Percentiles rank a stretch among this genome's conserved stretches.
phyloP scores from a whole-genome alignment of 176 grass and related monocot species.

The Triticum monococcum region DNA sequence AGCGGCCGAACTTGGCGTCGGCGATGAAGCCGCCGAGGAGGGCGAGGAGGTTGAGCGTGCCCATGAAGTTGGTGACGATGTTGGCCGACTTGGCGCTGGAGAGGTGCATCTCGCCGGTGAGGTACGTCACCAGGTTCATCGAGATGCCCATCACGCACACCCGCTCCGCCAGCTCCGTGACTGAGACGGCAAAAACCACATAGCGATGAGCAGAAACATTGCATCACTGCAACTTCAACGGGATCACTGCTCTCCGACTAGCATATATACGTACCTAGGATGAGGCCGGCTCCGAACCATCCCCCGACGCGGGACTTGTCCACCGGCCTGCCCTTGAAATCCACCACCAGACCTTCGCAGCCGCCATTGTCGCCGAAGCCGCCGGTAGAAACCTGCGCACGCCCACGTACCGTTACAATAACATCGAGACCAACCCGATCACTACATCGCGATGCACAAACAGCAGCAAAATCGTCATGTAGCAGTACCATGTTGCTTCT shows the following conservation, averaged over 20 bases:
- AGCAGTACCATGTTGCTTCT: slow-evolving; percentile 25
- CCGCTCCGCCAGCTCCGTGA: slow-evolving; percentile 55
- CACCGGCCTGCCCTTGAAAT: slow-evolving; percentile 51
- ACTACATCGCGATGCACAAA: background rate
- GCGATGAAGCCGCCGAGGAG: slow-evolving; percentile 64
- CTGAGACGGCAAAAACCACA: background rate
- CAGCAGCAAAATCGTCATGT: too few relatives aligned
- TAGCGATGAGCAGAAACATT: background rate
- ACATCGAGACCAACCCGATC: background rate
- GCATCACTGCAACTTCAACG: background rate
- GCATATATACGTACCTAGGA: slow-evolving; percentile 27
- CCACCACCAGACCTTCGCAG: slow-evolving; percentile 17
- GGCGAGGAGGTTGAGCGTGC: slow-evolving; percentile 68
- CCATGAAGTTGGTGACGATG: slow-evolving; percentile 70
- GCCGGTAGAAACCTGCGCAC: slow-evolving; percentile 37
- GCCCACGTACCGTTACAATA: background rate
- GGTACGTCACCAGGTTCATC: slow-evolving; percentile 72
- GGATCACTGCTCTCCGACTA: background rate
- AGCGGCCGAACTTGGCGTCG: slow-evolving; percentile 61
- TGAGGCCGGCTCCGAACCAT: slow-evolving; percentile 59
- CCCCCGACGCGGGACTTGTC: slow-evolving; percentile 45
- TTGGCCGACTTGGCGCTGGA: slow-evolving; percentile 53
- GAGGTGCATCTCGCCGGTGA: slow-evolving; percentile 60
- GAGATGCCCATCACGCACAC: slow-evolving; percentile 67
- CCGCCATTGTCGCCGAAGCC: background rate